These are phyloP conservation scores for Alisma plantagoaquatica DNA, from an alignment of 106 monocot genomes.

Conservation along the genomic window DNA sequence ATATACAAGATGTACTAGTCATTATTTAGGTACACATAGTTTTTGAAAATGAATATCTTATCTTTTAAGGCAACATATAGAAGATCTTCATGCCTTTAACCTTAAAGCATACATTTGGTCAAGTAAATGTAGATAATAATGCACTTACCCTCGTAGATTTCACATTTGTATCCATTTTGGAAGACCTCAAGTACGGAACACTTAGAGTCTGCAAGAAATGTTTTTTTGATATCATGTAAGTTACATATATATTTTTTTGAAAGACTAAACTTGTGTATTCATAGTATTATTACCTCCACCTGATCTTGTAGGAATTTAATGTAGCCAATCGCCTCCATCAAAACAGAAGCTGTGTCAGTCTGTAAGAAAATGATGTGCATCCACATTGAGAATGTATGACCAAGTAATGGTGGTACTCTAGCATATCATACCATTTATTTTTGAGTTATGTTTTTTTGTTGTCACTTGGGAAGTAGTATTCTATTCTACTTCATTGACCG, in stretches of 20 bases:
- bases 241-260: too few species aligned
- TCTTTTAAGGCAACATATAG: not conserved
- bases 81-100: too few species aligned
- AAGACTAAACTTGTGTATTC: not conserved
- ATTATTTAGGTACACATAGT: too few species aligned
- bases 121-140: not conserved
- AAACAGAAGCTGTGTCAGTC: constrained; percentile 49
- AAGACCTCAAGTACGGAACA: constrained; percentile 48
- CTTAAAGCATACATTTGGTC: too few species aligned
- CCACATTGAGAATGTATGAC: not conserved
- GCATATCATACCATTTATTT: too few species aligned
- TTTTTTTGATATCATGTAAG: too few species aligned
- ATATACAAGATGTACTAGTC: too few species aligned
- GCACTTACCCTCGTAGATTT: constrained; percentile 33
- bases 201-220: constrained; percentile 54
- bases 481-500: too few species aligned
- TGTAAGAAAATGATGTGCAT: constrained; percentile 2
- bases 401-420: not conserved
- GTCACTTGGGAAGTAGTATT: not conserved
- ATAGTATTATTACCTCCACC: constrained; percentile 28
- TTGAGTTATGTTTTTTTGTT: too few species aligned
- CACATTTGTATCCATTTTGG: constrained; percentile 22
- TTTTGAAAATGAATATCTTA: not conserved
- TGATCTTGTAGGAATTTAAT: constrained; percentile 57
- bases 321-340: constrained; percentile 59